These are phyloP conservation scores for Aspergillus kassunensis DNA, from an alignment of 495 filamentous ascomycete genomes.

Conservation along the genomic window DNA sequence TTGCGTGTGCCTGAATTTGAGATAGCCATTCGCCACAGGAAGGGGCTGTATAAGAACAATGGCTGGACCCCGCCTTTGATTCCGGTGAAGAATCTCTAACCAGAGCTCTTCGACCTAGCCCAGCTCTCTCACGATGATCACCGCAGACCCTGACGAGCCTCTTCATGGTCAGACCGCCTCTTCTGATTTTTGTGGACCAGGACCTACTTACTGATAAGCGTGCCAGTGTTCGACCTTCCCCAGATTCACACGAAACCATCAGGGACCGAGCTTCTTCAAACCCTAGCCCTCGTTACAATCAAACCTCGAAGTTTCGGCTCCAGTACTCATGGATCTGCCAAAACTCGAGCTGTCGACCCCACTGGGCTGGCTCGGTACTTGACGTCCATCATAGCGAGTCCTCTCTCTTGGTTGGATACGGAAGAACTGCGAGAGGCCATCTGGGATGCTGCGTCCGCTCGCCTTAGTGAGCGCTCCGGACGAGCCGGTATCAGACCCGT, in stretches of 20 bases:
- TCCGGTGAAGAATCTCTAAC: neutral
- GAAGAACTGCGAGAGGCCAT: slow-evolving; percentile 69
- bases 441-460: slow-evolving; percentile 72
- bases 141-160: slow-evolving; percentile 36
- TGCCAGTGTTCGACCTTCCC: slow-evolving; percentile 51
- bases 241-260: slow-evolving; percentile 49
- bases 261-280: slow-evolving; percentile 39
- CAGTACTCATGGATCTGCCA: slow-evolving; percentile 28
- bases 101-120: slow-evolving; percentile 8
- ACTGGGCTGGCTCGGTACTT: slow-evolving; percentile 57
- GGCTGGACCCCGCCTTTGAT: neutral
- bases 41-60: slow-evolving; percentile 9
- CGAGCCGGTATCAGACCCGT: slow-evolving; percentile 47
- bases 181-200: slow-evolving; percentile 18
- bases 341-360: slow-evolving; percentile 32
- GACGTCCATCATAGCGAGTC: slow-evolving; percentile 69
- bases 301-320: slow-evolving; percentile 36
- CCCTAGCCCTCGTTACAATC: slow-evolving; percentile 41
- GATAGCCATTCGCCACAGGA: slow-evolving; percentile 19
- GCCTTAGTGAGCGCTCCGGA: slow-evolving; percentile 81
- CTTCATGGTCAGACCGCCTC: slow-evolving; percentile 36
- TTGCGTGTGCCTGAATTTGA: slow-evolving; percentile 11
- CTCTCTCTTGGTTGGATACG: slow-evolving; percentile 68
- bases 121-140: slow-evolving; percentile 33
- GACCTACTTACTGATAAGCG: slow-evolving; percentile 35